A percentile compares a stretch with the other conserved stretches of the same genome.
Evolutionary conservation across 1,284 basidiomycete species (phyloP).

Genomic region (Leucoagaricus sp.): DNA sequence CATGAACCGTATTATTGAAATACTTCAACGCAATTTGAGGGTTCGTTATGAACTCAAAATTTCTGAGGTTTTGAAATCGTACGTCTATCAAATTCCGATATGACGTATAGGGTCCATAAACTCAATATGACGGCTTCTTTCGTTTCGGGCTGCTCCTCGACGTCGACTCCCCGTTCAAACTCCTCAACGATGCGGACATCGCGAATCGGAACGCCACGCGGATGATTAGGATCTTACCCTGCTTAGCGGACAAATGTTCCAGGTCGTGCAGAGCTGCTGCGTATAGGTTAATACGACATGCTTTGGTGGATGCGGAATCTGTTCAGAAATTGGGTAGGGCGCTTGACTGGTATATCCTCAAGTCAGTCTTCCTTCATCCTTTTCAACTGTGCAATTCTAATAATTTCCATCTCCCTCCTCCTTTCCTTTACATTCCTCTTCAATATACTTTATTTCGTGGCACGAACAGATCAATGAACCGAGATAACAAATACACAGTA

Average conservation of each 20-base stretch:
- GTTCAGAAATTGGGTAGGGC: conserved; percentile 61
- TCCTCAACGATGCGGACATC: too few species aligned
- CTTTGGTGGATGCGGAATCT: conserved; percentile 71
- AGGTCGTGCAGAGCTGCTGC: conserved; percentile 81
- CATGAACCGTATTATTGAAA: conserved; percentile 68
- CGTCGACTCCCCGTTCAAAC: too few species aligned
- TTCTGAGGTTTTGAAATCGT: conserved; percentile 75
- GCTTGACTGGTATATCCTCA: conserved; percentile 89
- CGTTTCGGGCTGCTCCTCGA: too few species aligned
- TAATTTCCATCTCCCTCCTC: background rate
- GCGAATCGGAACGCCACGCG: background rate
- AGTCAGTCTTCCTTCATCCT: conserved; percentile 45
- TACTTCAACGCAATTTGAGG: conserved; percentile 75
- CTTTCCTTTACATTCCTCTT: background rate
- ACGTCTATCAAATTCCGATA: conserved; percentile 25
- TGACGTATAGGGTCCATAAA: too few species aligned
- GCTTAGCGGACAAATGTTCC: conserved; percentile 74
- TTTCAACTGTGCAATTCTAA: conserved; percentile 7
- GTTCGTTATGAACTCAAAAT: conserved; percentile 78
- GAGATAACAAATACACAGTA: conserved; percentile 80
- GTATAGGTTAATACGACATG: conserved; percentile 86
- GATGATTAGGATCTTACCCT: conserved; percentile 65
- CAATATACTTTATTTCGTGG: background rate
- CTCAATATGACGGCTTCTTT: too few species aligned
- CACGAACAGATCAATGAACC: conserved; percentile 68